Conservation (phyloP, 2,329 filamentous ascomycete genomes). For the Leptographium wingfieldii region DNA sequence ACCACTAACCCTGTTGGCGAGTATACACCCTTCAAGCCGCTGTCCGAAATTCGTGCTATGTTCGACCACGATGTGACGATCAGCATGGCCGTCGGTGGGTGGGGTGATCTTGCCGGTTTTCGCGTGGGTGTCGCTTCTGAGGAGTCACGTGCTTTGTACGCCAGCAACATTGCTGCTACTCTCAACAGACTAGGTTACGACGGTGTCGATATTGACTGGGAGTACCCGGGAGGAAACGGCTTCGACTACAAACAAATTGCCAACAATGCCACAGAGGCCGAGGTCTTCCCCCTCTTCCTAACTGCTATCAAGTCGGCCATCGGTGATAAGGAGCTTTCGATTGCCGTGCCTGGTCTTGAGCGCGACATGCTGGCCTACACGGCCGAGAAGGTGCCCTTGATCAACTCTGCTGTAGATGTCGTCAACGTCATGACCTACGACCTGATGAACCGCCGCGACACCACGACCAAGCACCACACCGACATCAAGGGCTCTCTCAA, state of each 20-base stretch:
- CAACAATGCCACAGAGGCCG: constrained; percentile 52
- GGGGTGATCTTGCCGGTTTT: constrained; percentile 50
- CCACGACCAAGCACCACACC: constrained; percentile 49
- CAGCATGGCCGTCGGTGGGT: constrained; percentile 53
- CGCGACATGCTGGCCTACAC: constrained; percentile 59
- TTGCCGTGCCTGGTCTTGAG: constrained; percentile 53
- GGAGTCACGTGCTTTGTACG: constrained; percentile 35
- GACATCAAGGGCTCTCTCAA: constrained; percentile 43
- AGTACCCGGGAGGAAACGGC: constrained; percentile 51
- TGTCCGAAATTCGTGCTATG: constrained; percentile 36
- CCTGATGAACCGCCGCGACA: constrained; percentile 57
- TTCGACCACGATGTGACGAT: constrained; percentile 43
- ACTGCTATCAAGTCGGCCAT: constrained; percentile 44
- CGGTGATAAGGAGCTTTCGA: constrained; percentile 49
- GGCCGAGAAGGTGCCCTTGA: constrained; percentile 39
- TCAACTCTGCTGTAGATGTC: constrained; percentile 48
- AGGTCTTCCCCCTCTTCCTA: constrained; percentile 50
- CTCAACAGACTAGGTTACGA: constrained; percentile 44
- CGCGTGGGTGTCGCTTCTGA: constrained; percentile 33
- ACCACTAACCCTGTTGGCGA: constrained; percentile 27
- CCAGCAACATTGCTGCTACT: constrained; percentile 42
- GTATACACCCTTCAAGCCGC: constrained; percentile 40
- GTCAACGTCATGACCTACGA: constrained; percentile 61
- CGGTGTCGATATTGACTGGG: constrained; percentile 23
- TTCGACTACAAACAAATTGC: constrained; percentile 54